phyloP scores from a whole-genome alignment of 345 rosid genomes.

The Clarkia xantiana region DNA sequence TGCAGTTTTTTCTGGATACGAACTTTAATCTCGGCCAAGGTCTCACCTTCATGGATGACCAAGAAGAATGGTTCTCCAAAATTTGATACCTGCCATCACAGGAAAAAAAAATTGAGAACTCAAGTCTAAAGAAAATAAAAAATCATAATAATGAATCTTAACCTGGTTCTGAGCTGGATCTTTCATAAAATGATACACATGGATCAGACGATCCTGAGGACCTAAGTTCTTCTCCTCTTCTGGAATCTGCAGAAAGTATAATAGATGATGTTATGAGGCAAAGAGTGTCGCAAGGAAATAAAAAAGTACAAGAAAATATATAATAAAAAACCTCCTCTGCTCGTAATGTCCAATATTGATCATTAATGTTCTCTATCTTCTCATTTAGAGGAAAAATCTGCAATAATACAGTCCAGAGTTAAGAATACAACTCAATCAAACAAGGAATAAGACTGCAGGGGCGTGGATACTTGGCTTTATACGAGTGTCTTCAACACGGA shows the following conservation, averaged over 20 bases:
- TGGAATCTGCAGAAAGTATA: conserved; percentile 28
- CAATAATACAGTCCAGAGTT: conserved; percentile 7
- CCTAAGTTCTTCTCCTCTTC: conserved; percentile 64
- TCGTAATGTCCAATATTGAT: conserved; percentile 68
- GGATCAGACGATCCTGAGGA: conserved; percentile 52
- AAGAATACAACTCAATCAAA: too few species aligned
- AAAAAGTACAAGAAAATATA: not conserved
- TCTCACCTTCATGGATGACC: conserved; percentile 57
- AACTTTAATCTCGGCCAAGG: conserved; percentile 37
- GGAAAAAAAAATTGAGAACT: not conserved
- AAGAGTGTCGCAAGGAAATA: not conserved
- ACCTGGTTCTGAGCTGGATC: conserved; percentile 46
- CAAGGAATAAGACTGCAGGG: not conserved
- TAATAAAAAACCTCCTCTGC: conserved; percentile 44
- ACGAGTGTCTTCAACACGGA: too few species aligned
- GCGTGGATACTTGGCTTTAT: too few species aligned
- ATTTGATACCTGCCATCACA: conserved; percentile 38
- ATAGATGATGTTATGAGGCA: not conserved
- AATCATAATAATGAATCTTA: conserved; percentile 3
- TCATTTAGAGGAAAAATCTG: conserved; percentile 60
- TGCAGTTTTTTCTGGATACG: conserved; percentile 55
- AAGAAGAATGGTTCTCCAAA: conserved; percentile 71
- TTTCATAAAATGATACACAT: conserved; percentile 57
- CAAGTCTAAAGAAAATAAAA: not conserved
- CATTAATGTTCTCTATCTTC: conserved; percentile 66